Base-by-base conservation (phyloP, 2,329 filamentous ascomycete species). In the Calonectria pteridis region DNA sequence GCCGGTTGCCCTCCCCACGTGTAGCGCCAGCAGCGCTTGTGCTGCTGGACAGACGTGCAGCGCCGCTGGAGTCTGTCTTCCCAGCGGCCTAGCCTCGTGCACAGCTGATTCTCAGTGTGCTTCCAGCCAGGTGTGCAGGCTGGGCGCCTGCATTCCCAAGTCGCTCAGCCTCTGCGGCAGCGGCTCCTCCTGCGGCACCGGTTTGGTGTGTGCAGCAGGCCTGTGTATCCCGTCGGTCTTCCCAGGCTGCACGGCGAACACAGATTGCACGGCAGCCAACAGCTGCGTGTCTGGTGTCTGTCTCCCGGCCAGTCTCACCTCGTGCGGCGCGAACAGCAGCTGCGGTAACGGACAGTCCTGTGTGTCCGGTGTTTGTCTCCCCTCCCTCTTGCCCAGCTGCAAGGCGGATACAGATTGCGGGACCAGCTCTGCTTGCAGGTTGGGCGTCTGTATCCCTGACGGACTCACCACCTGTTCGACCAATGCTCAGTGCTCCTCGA, bases 341-440 rank as follows among this genome's bases (percentile, higher is more conserved):
- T 28, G 37, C 37, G 62, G 70, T 20, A 51, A 43, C 35, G 70
- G 70, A 43, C 70, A 72, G 31, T 50, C 35, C 2, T 72, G 70
- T 65, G 35, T 46, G 29, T 40, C 55, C 18, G 70, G 70, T n/a
- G 58, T 72, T n/a, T 72, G 70, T 29, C 65, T 72, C 7, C 70
- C 70, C 11, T 33, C 33, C 4, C 35, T 63, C 29, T 29, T 72
- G 49, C 49, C 55, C 6, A 35, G 23, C 35, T 72, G 70, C 49
- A 53, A 20, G 9, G 28, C 70, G 9, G 70, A 63, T 46, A 35
- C 65, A 13, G 70, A 72, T 16, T 72, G 70, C 4, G 37, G 13
- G 33, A n/a, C 49, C 18, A 55, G 51, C 29, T 35, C 59, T 26
- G 70, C 59, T 37, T 72, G 70, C 23, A 64, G 70, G n/a, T 65